Conservation (phyloP, 768 basidiomycete genomes). For the Kwoniella sp. region DNA sequence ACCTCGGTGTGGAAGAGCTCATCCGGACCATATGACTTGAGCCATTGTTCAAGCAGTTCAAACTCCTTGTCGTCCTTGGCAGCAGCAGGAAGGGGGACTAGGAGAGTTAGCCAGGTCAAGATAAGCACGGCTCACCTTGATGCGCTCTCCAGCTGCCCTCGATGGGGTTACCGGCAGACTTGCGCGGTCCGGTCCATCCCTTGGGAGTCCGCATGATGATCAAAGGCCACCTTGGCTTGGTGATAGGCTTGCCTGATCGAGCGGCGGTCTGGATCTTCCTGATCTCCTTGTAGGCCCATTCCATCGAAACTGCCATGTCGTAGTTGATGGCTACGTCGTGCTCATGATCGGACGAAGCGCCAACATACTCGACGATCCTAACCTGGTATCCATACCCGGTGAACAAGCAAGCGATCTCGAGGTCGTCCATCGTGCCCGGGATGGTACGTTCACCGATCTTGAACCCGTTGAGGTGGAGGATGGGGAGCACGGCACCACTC, state of each 20-base stretch:
- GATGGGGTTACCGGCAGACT: slow-evolving; percentile 64
- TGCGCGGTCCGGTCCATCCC: slow-evolving; percentile 67
- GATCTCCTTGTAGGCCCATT: slow-evolving; percentile 62
- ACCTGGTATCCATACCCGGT: slow-evolving; percentile 75
- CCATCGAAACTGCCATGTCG: slow-evolving; percentile 73
- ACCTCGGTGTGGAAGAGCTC: slow-evolving; percentile 60
- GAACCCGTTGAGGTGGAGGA: slow-evolving; percentile 68
- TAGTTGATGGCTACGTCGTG: slow-evolving; percentile 57
- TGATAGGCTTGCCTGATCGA: slow-evolving; percentile 66
- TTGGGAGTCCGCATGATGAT: slow-evolving; percentile 82
- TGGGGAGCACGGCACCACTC: slow-evolving; percentile 85
- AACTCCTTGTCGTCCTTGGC: slow-evolving; percentile 65
- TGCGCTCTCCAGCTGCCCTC: slow-evolving; percentile 81
- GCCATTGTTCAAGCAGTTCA: slow-evolving; percentile 64
- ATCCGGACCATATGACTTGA: slow-evolving; percentile 64
- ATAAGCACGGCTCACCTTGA: slow-evolving; percentile 53
- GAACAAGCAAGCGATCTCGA: slow-evolving; percentile 59
- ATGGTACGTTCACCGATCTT: slow-evolving; percentile 82
- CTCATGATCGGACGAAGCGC: slow-evolving; percentile 53
- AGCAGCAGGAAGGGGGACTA: slow-evolving; percentile 71
- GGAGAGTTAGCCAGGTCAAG: not conserved
- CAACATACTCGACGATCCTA: slow-evolving; percentile 64
- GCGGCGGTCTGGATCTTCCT: slow-evolving; percentile 72
- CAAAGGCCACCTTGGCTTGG: slow-evolving; percentile 89
- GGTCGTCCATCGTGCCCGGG: slow-evolving; percentile 84